Percentiles rank a stretch among this genome's conserved stretches.
Conservation (phyloP, 805 yeast species). For the Candida orba region DNA sequence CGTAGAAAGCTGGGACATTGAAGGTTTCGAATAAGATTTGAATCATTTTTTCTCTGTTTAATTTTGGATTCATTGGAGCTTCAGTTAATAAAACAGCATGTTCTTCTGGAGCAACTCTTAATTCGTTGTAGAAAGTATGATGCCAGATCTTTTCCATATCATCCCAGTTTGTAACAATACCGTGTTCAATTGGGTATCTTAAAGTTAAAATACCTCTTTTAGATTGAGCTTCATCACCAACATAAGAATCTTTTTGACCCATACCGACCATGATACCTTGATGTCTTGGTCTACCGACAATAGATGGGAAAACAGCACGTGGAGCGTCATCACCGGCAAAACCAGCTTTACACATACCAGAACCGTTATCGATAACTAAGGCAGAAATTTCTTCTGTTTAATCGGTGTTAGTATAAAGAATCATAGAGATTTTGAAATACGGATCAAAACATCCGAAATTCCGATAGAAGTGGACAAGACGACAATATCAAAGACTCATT, state of each 20-base stretch:
- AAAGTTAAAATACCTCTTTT: conserved; percentile 99
- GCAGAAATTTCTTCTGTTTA: conserved; percentile 19
- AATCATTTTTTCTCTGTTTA: conserved; percentile 99
- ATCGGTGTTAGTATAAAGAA: conserved; percentile 14
- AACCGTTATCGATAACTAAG: conserved; percentile 96
- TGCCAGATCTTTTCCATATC: conserved; percentile 99
- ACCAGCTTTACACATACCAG: conserved; percentile 99
- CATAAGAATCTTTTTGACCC: conserved; percentile 99
- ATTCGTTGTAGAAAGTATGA: conserved; percentile 99
- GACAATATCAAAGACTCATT: too few species aligned
- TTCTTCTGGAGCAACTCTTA: conserved; percentile 99
- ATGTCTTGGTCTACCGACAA: conserved; percentile 99
- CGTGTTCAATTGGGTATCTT: conserved; percentile 99
- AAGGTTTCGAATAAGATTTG: conserved; percentile 98
- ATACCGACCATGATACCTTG: conserved; percentile 99
- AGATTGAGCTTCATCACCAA: conserved; percentile 99
- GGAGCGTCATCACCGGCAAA: conserved; percentile 99
- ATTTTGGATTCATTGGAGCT: conserved; percentile 99
- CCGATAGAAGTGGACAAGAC: neutral
- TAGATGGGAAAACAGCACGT: conserved; percentile 99
- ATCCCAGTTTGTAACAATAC: conserved; percentile 99
- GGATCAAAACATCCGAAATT: neutral
- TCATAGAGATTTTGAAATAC: neutral
- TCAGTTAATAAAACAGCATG: conserved; percentile 98
- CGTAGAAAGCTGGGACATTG: conserved; percentile 99